A percentile compares a stretch with the other conserved stretches of the same genome.
Evolutionary conservation across 2,329 filamentous ascomycete species (phyloP).

Genomic region (Aspergillus arachidicola): DNA sequence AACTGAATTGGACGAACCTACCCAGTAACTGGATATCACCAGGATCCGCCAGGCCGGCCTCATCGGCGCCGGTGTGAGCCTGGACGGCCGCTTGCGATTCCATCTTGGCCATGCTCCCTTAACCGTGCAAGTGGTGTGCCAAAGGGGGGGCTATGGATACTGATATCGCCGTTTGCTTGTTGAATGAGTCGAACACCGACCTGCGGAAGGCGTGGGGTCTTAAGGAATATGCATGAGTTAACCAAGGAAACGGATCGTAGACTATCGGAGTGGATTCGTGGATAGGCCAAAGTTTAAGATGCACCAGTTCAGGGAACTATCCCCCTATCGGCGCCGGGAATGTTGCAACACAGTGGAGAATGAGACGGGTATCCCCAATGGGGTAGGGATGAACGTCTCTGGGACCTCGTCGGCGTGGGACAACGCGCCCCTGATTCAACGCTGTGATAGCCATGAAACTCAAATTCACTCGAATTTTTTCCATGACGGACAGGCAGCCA

Average conservation of each 20-base stretch:
- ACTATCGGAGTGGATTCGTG: neutral
- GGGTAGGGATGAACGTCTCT: neutral
- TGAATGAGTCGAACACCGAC: neutral
- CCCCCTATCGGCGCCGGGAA: neutral
- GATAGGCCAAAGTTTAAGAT: conserved; percentile 1
- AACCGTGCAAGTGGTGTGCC: neutral
- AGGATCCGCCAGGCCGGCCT: conserved; percentile 19
- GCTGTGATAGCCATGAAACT: neutral
- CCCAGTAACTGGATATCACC: conserved; percentile 30
- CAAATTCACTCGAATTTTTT: neutral
- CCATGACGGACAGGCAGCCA: neutral
- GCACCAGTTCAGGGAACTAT: neutral
- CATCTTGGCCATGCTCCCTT: conserved; percentile 7
- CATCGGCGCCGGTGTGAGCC: conserved; percentile 13
- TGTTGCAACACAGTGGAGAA: conserved; percentile 4
- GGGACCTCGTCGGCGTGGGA: neutral
- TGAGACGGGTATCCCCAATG: neutral
- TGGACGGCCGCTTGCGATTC: conserved; percentile 10
- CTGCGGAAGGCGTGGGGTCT: conserved; percentile 1
- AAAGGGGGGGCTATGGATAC: neutral
- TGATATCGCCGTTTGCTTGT: neutral
- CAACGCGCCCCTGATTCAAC: neutral
- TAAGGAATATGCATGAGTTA: neutral
- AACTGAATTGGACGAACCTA: conserved; percentile 11
- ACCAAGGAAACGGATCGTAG: conserved; percentile 1